Percentiles rank a stretch among this genome's conserved stretches.
Conservation (phyloP, 2,329 filamentous ascomycete species). For the Fusarium transvaalense region DNA sequence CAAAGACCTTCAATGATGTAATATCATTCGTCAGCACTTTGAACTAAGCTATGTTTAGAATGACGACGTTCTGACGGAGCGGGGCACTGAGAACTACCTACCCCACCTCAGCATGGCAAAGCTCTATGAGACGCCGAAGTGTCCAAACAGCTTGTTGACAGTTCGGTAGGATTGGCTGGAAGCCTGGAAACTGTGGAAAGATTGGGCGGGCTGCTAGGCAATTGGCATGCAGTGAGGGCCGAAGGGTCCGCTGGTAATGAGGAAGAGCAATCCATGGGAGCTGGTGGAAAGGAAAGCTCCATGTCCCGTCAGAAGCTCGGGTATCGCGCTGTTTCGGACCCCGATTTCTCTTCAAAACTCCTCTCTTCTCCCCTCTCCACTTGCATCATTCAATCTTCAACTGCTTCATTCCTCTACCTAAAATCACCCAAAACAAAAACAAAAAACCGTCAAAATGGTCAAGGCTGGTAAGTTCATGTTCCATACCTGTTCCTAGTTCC, state of each 20-base stretch:
- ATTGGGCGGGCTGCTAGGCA: not conserved
- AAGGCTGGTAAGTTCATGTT: slow-evolving; percentile 82
- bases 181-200: slow-evolving; percentile 1
- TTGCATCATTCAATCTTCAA: slow-evolving; percentile 37
- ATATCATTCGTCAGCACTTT: slow-evolving; percentile 44
- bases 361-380: slow-evolving; percentile 44
- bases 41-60: slow-evolving; percentile 24
- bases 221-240: slow-evolving; percentile 3
- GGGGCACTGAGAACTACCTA: slow-evolving; percentile 38
- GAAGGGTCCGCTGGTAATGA: slow-evolving; percentile 7
- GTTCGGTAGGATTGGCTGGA: slow-evolving; percentile 34
- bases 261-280: slow-evolving; percentile 6
- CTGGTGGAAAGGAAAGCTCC: slow-evolving; percentile 24
- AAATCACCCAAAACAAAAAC: slow-evolving; percentile 23
- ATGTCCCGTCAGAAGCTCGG: slow-evolving; percentile 21
- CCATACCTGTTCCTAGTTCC: slow-evolving; percentile 13
- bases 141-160: slow-evolving; percentile 36
- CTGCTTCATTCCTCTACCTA: slow-evolving; percentile 35
- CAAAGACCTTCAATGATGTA: slow-evolving; percentile 43
- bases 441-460: slow-evolving; percentile 83
- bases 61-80: slow-evolving; percentile 45
- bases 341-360: slow-evolving; percentile 47
- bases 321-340: slow-evolving; percentile 39
- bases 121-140: slow-evolving; percentile 24
- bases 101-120: slow-evolving; percentile 36